phyloP scores from a whole-genome alignment of 352 stramenopile genomes.

The Vaucheria bursata region DNA sequence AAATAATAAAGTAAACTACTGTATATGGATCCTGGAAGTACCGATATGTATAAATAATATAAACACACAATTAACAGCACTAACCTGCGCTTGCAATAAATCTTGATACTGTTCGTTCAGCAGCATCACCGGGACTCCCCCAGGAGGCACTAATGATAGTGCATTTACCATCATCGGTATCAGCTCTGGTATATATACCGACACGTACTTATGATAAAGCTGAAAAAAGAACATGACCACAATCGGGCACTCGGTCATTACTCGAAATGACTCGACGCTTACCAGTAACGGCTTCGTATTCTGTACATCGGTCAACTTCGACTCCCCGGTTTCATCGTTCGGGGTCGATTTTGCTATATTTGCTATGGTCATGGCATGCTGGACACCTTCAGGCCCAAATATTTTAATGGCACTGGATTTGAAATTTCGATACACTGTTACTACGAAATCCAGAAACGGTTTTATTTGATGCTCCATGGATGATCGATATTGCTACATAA shows the following conservation, averaged over 20 bases:
- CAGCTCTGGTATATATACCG: conserved; percentile 83
- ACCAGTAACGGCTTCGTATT: conserved; percentile 54
- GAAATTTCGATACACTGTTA: conserved; percentile 19
- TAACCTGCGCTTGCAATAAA: conserved; percentile 29
- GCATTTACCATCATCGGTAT: conserved; percentile 94
- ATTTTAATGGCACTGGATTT: conserved; percentile 18
- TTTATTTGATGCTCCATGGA: conserved; percentile 71
- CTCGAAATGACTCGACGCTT: conserved; percentile 81
- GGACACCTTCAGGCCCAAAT: conserved; percentile 34
- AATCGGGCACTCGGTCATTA: conserved; percentile 90
- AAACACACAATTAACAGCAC: too few species aligned
- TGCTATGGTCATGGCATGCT: conserved; percentile 20
- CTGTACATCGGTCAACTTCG: not conserved
- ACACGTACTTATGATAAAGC: conserved; percentile 89
- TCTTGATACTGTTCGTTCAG: conserved; percentile 36
- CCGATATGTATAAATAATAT: not conserved
- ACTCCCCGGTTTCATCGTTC: not conserved
- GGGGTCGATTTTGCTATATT: conserved; percentile 20
- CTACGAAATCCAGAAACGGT: conserved; percentile 28
- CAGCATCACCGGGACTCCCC: conserved; percentile 40
- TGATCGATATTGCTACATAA: conserved; percentile 68
- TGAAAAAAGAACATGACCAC: conserved; percentile 98
- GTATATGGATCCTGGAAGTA: not conserved
- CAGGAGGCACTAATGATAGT: conserved; percentile 64
- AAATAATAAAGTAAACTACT: not conserved